Base-by-base conservation (phyloP, 129 eudicot genomes). In the Gnaphalium uliginosum region DNA sequence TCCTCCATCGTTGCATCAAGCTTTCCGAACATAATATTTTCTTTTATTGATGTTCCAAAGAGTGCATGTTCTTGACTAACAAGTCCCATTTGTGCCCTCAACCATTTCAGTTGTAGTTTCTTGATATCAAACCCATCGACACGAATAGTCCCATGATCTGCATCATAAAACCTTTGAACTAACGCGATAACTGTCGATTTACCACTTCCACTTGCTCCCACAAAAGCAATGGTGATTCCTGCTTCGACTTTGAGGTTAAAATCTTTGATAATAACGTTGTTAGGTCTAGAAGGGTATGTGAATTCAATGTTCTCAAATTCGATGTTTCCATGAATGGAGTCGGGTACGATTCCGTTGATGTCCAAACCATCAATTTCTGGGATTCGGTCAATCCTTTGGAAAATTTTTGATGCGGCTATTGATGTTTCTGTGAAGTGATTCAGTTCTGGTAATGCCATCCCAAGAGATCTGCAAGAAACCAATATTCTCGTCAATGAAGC, bases 171-270 rank as follows among this genome's bases (percentile, higher is more conserved):
- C 43, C 97, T 59, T 75, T 90, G 97, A 18, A 90, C 67, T 75
- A 94, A 82, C 14, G 96, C 87, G 29, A 94, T 89, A 10, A 93
- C 97, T 2, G 98, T 90, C 1, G 98, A 94, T 81, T 94, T 94
- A 10, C 98, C 98, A 65, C 98, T 90, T 15, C 98, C 98, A 51
- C 97, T 94, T 18, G 96, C 93, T 1, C 98, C 98, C 57, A 94
- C 97, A 11, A 94, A 93, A 7, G 98, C 98, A 11, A 94, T 83
- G 0, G 97, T 94, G 71, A 76, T 83, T 33, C 98, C 98, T 5
- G 97, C 91, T 72, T 87, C 91, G 7, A 90, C 77, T 73, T 76
- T 88, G 25, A 94, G 87, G 79, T 71, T 83, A 66, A 94, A 94
- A 39, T 89, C 96, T 50, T 82, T 82, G 26, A 94, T 96, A 41